phyloP scores from a whole-genome alignment of 2,329 filamentous ascomycete species.

The Ascochyta rabiei region DNA sequence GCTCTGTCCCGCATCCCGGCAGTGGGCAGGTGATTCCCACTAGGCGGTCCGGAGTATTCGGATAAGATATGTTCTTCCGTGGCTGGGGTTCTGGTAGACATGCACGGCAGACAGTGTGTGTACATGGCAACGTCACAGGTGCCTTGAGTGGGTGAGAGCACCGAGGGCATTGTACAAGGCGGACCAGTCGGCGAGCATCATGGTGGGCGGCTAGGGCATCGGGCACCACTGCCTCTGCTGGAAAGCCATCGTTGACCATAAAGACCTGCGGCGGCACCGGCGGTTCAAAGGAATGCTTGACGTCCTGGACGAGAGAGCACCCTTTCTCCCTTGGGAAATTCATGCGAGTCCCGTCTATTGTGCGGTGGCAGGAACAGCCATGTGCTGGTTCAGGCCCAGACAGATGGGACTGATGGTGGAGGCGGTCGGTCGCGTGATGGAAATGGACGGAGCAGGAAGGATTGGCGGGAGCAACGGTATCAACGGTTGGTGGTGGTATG shows the following conservation, averaged over 20 bases:
- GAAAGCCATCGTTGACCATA: slow-evolving; percentile 51
- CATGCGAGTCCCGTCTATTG: slow-evolving; percentile 38
- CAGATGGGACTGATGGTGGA: slow-evolving; percentile 7
- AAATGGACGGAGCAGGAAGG: not conserved
- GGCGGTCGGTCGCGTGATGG: slow-evolving; percentile 16
- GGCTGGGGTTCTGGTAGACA: slow-evolving; percentile 73
- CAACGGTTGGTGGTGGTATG: not conserved
- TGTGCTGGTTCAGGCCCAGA: slow-evolving; percentile 22
- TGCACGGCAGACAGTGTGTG: slow-evolving; percentile 73
- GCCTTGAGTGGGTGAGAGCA: slow-evolving; percentile 72
- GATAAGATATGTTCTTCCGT: slow-evolving; percentile 77
- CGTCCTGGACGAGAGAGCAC: slow-evolving; percentile 41
- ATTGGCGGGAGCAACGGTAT: not conserved
- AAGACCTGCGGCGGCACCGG: slow-evolving; percentile 42
- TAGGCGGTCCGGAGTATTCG: slow-evolving; percentile 68
- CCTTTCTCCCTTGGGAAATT: slow-evolving; percentile 43
- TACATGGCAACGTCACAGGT: slow-evolving; percentile 81
- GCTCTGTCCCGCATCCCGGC: slow-evolving; percentile 68
- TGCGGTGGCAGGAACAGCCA: slow-evolving; percentile 27
- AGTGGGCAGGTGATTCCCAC: slow-evolving; percentile 79
- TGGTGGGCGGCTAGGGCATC: slow-evolving; percentile 55
- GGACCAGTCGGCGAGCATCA: slow-evolving; percentile 69
- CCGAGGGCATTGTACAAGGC: slow-evolving; percentile 75
- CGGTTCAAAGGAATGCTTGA: slow-evolving; percentile 41
- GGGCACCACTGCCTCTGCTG: slow-evolving; percentile 41